Evolutionary conservation across 2,329 filamentous ascomycete species (phyloP).

Genomic region (Trichoderma lentiforme): DNA sequence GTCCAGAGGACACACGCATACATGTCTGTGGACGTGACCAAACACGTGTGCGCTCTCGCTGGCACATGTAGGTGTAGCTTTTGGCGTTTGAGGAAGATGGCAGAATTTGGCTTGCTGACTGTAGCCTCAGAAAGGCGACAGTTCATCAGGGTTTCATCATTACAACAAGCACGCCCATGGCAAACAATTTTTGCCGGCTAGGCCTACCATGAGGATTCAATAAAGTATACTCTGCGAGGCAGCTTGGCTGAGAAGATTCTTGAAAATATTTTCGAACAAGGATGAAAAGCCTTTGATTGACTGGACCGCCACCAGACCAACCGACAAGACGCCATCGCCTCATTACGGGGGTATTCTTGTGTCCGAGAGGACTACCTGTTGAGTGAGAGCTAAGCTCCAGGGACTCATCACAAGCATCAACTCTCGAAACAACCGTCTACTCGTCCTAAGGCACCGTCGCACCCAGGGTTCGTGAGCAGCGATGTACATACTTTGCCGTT

Average conservation of each 20-base stretch:
- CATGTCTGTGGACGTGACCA: background rate
- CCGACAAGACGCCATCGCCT: background rate
- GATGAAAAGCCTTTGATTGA: background rate
- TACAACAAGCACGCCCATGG: too few relatives aligned
- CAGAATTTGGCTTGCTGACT: background rate
- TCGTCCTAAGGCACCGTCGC: background rate
- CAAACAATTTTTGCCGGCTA: background rate
- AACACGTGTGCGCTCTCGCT: background rate
- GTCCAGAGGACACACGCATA: background rate
- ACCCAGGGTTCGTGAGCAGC: background rate
- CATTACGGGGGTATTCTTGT: background rate
- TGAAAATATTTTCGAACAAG: background rate
- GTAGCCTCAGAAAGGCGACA: background rate
- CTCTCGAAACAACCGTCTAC: background rate
- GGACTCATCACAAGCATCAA: background rate
- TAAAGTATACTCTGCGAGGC: background rate
- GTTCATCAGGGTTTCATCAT: background rate
- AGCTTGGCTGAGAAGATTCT: background rate
- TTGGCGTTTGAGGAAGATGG: background rate
- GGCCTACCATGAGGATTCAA: background rate
- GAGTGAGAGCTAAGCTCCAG: background rate
- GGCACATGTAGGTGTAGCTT: background rate
- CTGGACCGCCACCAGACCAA: background rate
- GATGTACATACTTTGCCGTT: too few relatives aligned
- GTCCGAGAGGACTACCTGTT: background rate